phyloP scores from a whole-genome alignment of 179 eudicot species.

The Nepenthes alata region DNA sequence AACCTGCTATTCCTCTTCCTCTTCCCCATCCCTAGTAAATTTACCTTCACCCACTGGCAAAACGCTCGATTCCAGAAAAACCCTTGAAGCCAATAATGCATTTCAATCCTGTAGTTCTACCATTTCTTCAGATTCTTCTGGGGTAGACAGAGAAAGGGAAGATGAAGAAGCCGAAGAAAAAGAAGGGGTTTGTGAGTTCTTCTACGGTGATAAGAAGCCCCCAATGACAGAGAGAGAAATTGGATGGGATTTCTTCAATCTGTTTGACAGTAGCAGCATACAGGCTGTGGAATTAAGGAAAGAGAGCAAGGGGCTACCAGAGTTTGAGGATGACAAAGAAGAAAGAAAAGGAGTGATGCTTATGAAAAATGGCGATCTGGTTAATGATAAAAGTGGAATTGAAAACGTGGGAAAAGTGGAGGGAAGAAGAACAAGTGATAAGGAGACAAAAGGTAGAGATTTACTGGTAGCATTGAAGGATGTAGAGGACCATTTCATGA shows the following conservation, averaged over 20 bases:
- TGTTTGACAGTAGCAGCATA: constrained; percentile 13
- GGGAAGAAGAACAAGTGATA: constrained; percentile 1
- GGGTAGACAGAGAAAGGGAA: not conserved
- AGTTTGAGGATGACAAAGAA: constrained; percentile 1
- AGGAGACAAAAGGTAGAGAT: constrained; percentile 11
- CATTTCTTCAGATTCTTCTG: not conserved
- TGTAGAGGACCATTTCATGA: constrained; percentile 32
- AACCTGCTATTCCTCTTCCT: constrained; percentile 14
- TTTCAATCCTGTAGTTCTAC: not conserved
- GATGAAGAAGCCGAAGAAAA: constrained; percentile 11
- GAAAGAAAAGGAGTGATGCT: not conserved
- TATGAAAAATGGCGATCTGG: constrained; percentile 1
- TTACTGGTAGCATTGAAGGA: constrained; percentile 34
- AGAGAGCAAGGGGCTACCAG: constrained; percentile 1
- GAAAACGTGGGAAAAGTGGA: not conserved
- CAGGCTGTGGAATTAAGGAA: constrained; percentile 1
- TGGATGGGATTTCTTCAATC: constrained; percentile 48
- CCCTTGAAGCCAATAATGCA: not conserved
- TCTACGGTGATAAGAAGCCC: constrained; percentile 21
- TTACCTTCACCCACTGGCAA: not conserved
- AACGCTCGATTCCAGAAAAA: too few relatives aligned
- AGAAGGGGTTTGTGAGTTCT: constrained; percentile 27
- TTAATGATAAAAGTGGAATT: constrained; percentile 8
- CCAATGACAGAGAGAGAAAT: constrained; percentile 8
- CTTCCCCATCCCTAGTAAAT: constrained; percentile 14